phyloP scores from a whole-genome alignment of 2,329 filamentous ascomycete genomes.

The Epichloe festucae region DNA sequence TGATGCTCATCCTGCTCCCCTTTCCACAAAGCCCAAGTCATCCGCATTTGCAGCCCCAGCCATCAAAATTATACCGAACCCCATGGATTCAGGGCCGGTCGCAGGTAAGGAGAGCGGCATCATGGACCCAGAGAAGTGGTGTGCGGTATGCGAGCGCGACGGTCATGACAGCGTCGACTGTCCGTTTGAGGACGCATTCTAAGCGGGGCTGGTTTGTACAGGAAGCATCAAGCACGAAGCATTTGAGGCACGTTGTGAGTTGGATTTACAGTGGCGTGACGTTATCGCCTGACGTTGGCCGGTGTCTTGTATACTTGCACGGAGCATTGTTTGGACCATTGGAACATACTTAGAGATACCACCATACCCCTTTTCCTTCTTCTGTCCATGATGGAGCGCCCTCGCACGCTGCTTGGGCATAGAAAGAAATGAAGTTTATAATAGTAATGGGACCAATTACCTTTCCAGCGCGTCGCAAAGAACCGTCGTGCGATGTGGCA shows the following conservation, averaged over 20 bases:
- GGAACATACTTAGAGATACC: slow-evolving; percentile 22
- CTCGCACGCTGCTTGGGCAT: slow-evolving; percentile 7
- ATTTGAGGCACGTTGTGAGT: not conserved
- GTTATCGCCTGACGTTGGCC: slow-evolving; percentile 5
- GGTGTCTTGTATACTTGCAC: slow-evolving; percentile 9
- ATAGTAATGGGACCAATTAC: not conserved
- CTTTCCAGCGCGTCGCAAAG: too few species aligned
- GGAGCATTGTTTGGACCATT: slow-evolving; percentile 15
- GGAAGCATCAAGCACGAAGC: not conserved
- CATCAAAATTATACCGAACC: slow-evolving; percentile 42
- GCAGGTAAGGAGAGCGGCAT: slow-evolving; percentile 68
- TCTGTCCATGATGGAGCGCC: slow-evolving; percentile 9
- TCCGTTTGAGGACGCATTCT: slow-evolving; percentile 75
- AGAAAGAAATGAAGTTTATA: slow-evolving; percentile 5
- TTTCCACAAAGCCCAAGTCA: slow-evolving; percentile 36
- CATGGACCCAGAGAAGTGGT: slow-evolving; percentile 84
- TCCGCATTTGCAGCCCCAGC: slow-evolving; percentile 23
- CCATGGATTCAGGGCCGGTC: slow-evolving; percentile 53
- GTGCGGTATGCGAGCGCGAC: slow-evolving; percentile 88
- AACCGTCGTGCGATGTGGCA: too few species aligned
- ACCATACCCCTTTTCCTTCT: slow-evolving; percentile 14
- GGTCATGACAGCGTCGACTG: slow-evolving; percentile 95
- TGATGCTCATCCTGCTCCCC: slow-evolving; percentile 39
- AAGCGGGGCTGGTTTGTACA: not conserved
- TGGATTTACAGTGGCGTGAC: slow-evolving; percentile 9